phyloP scores from a whole-genome alignment of 2,329 filamentous ascomycete species.

The Colletotrichum lentis region DNA sequence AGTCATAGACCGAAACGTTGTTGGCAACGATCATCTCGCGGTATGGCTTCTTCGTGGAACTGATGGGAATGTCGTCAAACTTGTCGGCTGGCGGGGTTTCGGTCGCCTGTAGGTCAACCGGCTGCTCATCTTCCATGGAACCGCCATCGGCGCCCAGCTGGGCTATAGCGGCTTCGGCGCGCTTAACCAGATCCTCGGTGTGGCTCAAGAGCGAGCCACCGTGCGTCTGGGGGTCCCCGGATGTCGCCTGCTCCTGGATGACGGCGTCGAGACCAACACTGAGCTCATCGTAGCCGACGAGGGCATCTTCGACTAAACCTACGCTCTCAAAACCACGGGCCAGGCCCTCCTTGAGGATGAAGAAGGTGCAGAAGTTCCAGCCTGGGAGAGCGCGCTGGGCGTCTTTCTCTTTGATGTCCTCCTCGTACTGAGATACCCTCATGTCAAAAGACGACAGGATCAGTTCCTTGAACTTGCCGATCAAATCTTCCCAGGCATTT shows the following conservation, averaged over 20 bases:
- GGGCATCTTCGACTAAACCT: slow-evolving; percentile 91
- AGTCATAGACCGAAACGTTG: slow-evolving; percentile 95
- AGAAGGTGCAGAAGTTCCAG: slow-evolving; percentile 99
- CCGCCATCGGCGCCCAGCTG: slow-evolving; percentile 45
- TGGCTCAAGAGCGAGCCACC: slow-evolving; percentile 75
- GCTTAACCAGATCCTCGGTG: slow-evolving; percentile 75
- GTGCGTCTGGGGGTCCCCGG: slow-evolving; percentile 68
- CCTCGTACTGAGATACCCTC: slow-evolving; percentile 92
- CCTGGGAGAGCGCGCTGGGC: slow-evolving; percentile 85
- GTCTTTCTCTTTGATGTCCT: slow-evolving; percentile 95
- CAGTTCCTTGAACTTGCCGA: slow-evolving; percentile 84
- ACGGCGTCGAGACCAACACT: slow-evolving; percentile 85
- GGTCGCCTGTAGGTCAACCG: slow-evolving; percentile 61
- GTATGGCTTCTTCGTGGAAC: slow-evolving; percentile 78
- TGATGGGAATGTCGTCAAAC: slow-evolving; percentile 67
- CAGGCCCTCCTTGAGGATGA: slow-evolving; percentile 94
- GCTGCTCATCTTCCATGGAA: slow-evolving; percentile 50
- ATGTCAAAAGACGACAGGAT: slow-evolving; percentile 91
- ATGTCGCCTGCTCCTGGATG: slow-evolving; percentile 74
- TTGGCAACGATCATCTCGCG: slow-evolving; percentile 91
- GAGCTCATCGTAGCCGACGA: slow-evolving; percentile 94
- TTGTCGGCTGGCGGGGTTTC: slow-evolving; percentile 48
- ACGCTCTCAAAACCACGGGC: slow-evolving; percentile 96
- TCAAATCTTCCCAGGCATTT: slow-evolving; percentile 82
- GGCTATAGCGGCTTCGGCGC: slow-evolving; percentile 62